Percentiles rank a stretch among this genome's conserved stretches.
These are phyloP conservation scores for Holtermannia corniformis DNA, from an alignment of 768 basidiomycete genomes.

Conservation along the genomic window DNA sequence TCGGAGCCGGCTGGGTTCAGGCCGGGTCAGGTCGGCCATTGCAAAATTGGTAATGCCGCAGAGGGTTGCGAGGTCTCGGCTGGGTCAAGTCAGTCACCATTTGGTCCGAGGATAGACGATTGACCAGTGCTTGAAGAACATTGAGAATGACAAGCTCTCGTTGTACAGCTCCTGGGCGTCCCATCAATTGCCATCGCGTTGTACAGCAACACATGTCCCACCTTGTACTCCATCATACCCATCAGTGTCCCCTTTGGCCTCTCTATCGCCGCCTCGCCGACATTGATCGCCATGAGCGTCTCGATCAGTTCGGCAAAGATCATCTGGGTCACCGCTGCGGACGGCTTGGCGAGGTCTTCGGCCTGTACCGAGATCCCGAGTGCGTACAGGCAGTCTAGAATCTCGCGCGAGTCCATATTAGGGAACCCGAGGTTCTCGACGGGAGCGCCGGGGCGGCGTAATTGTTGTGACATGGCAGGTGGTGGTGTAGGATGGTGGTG, in stretches of 20 bases:
- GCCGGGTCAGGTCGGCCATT: conserved; percentile 60
- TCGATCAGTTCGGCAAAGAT: conserved; percentile 26
- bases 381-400: conserved; percentile 23
- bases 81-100: conserved; percentile 5
- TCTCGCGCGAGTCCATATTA: conserved; percentile 15
- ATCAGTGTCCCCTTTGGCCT: conserved; percentile 30
- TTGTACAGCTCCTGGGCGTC: conserved; percentile 19
- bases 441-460: conserved; percentile 7
- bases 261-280: conserved; percentile 19
- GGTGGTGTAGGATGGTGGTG: not conserved
- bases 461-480: conserved; percentile 7
- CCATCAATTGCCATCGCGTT: no score
- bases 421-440: conserved; percentile 23
- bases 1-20: conserved; percentile 65
- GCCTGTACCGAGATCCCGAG: conserved; percentile 20
- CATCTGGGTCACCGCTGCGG: conserved; percentile 16
- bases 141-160: conserved; percentile 33
- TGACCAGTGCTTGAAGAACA: conserved; percentile 36
- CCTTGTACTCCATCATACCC: conserved; percentile 39
- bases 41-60: conserved; percentile 50
- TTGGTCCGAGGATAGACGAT: not conserved
- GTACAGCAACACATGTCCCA: conserved; percentile 7
- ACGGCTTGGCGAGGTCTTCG: conserved; percentile 26
- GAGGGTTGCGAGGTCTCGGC: conserved; percentile 20
- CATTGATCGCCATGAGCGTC: conserved; percentile 23